Base-by-base conservation (phyloP, 2,329 filamentous ascomycete species). In the Endoconidiophora polonica region DNA sequence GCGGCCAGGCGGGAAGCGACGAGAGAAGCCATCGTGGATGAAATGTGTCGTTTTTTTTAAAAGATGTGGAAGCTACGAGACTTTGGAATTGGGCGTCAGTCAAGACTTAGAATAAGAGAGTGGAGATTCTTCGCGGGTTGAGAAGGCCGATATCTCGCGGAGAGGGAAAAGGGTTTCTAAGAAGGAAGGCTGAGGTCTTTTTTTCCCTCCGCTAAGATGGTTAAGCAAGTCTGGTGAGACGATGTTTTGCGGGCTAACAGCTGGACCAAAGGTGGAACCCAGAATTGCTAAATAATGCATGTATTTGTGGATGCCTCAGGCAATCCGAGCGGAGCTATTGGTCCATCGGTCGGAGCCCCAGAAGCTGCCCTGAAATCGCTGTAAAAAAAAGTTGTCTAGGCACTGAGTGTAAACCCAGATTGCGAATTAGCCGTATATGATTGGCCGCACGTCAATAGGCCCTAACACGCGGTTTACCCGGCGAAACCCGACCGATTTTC, bases 1-100 rank as follows among this genome's bases (percentile, higher is more conserved):
- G 83, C 71, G 64, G 84, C 73, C 62, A 77, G 71, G 67, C 78
- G 77, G 65, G 82, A 77, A 63, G 78, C 74, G 64, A 74, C 73
- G 66, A 86, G 75, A 65, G 78, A 71, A 66, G 79, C 78, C 80
- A 84, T 84, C 61, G 64, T 65, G 63, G 57, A 9, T 16, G 62
- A 57, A 56, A 55, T 50, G 37, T 47, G 44, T 39, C 14, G n/a
- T 24, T 40, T 45, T 16, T 48, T 7, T 24, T 26, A 9, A 46
- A 9, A 46, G 37, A 40, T 26, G 18, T 10, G 10, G 33, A 16
- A 33, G 43, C 26, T 36, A 14, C 33, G 47, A 33, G 48, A 44
- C 7, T 22, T 4, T 22, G 20, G n/a, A 39, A n/a, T 16, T 26
- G 16, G 33, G 22, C 14, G 23, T 49, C n/a, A 23, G 47, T 23